Evolutionary conservation across 2,329 filamentous ascomycete species (phyloP).

Genomic region (Aspergillus sp.): DNA sequence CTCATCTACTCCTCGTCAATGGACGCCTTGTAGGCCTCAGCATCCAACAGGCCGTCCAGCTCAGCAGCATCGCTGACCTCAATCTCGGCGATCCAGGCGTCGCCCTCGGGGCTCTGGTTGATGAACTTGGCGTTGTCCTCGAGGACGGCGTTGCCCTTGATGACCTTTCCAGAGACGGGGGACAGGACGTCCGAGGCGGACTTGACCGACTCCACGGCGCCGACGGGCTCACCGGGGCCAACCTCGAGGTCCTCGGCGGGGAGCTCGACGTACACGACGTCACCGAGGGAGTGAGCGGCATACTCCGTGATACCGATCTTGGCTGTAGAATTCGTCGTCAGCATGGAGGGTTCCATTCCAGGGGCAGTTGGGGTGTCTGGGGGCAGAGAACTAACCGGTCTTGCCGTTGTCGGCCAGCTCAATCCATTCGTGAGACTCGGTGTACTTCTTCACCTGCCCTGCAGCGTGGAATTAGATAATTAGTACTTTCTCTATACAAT

Average conservation of each 20-base stretch:
- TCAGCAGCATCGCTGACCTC: slow-evolving; percentile 69
- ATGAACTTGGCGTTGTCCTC: slow-evolving; percentile 84
- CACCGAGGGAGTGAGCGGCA: slow-evolving; percentile 86
- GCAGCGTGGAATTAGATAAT: slow-evolving; percentile 16
- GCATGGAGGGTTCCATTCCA: background rate
- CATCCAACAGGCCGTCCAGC: slow-evolving; percentile 73
- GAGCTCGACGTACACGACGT: slow-evolving; percentile 96
- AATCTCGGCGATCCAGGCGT: slow-evolving; percentile 92
- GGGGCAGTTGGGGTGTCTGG: background rate
- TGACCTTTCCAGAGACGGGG: slow-evolving; percentile 74
- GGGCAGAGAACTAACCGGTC: slow-evolving; percentile 52
- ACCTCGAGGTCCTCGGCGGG: slow-evolving; percentile 69
- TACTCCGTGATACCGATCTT: slow-evolving; percentile 84
- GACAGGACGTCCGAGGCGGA: slow-evolving; percentile 96
- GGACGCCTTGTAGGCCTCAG: slow-evolving; percentile 67
- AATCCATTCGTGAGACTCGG: slow-evolving; percentile 97
- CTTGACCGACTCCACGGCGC: slow-evolving; percentile 97
- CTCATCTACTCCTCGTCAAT: slow-evolving; percentile 58
- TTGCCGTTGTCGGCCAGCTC: slow-evolving; percentile 80
- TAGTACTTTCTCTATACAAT: slow-evolving; percentile 16
- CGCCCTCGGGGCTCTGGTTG: slow-evolving; percentile 85
- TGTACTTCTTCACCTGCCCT: slow-evolving; percentile 72
- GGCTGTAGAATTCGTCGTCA: slow-evolving; percentile 38
- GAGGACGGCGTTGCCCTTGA: slow-evolving; percentile 68
- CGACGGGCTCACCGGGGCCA: slow-evolving; percentile 75